phyloP scores from a whole-genome alignment of 208 protist species.

The Acanthamoeba divionensis region DNA sequence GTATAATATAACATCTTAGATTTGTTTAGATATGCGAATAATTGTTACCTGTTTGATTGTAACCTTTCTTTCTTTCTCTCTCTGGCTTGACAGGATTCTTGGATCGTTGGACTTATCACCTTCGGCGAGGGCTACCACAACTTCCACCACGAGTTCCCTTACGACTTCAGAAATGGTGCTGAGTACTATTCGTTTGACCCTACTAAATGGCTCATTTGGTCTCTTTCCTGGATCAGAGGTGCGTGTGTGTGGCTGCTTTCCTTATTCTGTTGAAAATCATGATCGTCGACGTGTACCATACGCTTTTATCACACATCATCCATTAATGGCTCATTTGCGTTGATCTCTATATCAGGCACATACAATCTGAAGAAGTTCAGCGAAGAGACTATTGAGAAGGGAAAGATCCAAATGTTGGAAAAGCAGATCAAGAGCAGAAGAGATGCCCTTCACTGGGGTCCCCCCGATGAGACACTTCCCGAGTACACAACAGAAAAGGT shows the following conservation, averaged over 20 bases:
- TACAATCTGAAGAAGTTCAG: constrained; percentile 71
- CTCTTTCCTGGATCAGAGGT: constrained; percentile 63
- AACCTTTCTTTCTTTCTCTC: too few relatives aligned
- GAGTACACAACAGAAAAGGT: constrained; percentile 51
- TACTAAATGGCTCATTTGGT: constrained; percentile 77
- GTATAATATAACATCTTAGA: too few relatives aligned
- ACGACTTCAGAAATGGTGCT: constrained; percentile 80
- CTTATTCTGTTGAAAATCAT: too few relatives aligned
- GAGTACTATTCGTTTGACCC: constrained; percentile 76
- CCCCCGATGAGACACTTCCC: constrained; percentile 34
- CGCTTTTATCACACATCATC: too few relatives aligned
- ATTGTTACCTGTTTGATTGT: too few relatives aligned
- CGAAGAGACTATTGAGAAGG: constrained; percentile 66
- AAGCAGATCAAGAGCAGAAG: constrained; percentile 48
- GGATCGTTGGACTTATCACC: constrained; percentile 77
- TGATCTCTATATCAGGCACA: constrained; percentile 59
- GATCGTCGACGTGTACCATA: too few relatives aligned
- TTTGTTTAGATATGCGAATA: too few relatives aligned
- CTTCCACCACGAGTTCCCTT: constrained; percentile 82
- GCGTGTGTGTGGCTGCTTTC: too few relatives aligned
- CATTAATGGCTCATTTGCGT: constrained; percentile 74
- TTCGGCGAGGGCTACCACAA: constrained; percentile 86
- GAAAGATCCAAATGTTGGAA: constrained; percentile 65
- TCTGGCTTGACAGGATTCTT: constrained; percentile 69
- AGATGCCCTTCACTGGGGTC: constrained; percentile 60